Conservation (phyloP, 1,284 basidiomycete species). For the Lignosus rhinocerotis region DNA sequence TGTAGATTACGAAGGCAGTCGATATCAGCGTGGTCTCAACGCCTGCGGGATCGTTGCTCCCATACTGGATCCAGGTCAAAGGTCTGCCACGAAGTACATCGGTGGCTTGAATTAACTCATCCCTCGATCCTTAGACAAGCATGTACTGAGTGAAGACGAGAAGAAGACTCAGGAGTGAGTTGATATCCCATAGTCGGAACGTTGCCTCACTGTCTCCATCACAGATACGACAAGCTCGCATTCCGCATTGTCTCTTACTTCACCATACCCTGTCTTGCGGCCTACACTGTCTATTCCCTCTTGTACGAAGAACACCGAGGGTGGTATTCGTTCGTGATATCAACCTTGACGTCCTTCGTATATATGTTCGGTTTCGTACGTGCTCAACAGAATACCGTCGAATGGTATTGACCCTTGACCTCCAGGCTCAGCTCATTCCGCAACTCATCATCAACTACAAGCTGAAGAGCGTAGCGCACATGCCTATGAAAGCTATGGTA, state of each 20-base stretch:
- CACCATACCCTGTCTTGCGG: conserved; percentile 82
- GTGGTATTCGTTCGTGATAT: conserved; percentile 95
- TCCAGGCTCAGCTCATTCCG: conserved; percentile 84
- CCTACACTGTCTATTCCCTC: conserved; percentile 88
- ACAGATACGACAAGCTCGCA: conserved; percentile 81
- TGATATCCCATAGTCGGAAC: not conserved
- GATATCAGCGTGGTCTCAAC: conserved; percentile 72
- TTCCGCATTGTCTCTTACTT: conserved; percentile 91
- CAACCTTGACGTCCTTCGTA: conserved; percentile 85
- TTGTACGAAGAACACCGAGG: conserved; percentile 88
- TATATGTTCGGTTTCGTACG: conserved; percentile 97
- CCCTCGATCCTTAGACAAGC: conserved; percentile 72
- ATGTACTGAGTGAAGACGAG: conserved; percentile 91
- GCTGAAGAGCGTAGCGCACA: conserved; percentile 90
- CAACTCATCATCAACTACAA: conserved; percentile 97
- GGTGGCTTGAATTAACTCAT: not conserved
- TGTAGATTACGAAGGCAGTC: conserved; percentile 82
- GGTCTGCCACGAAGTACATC: conserved; percentile 42
- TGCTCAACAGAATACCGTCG: conserved; percentile 26
- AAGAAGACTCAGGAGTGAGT: conserved; percentile 95
- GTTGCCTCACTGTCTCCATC: conserved; percentile 19
- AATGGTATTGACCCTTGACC: conserved; percentile 16
- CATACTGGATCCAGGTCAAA: conserved; percentile 82
- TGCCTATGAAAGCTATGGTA: conserved; percentile 97
- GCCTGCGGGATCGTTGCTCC: conserved; percentile 63